Evolutionary conservation across 2,329 filamentous ascomycete species (phyloP).

Genomic region (Trichoderma sp.): DNA sequence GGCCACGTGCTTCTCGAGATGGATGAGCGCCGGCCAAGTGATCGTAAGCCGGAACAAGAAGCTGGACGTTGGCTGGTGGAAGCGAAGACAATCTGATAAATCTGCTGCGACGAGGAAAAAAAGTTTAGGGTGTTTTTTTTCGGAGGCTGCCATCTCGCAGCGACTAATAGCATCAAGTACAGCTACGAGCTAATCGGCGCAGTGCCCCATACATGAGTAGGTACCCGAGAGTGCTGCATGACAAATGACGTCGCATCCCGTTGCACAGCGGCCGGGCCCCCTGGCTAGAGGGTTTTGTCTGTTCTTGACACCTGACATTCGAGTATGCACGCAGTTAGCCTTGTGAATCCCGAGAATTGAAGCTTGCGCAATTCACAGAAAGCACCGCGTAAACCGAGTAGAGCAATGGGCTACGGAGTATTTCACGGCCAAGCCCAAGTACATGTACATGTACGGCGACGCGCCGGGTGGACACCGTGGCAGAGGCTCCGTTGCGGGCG

Average conservation of each 20-base stretch:
- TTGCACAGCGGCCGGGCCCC: slow-evolving; percentile 4
- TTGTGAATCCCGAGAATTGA: not conserved
- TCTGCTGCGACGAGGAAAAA: not conserved
- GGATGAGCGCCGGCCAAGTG: not conserved
- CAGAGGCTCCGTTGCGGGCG: not conserved
- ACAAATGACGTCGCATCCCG: slow-evolving; percentile 20
- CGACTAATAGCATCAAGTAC: not conserved
- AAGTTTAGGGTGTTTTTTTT: slow-evolving; percentile 7
- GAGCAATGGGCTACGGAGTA: not conserved
- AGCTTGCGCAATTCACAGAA: not conserved
- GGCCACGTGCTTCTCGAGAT: slow-evolving; percentile 5
- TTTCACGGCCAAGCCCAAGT: not conserved
- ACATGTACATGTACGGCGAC: not conserved
- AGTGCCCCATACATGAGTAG: not conserved
- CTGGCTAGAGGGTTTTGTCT: slow-evolving; percentile 1
- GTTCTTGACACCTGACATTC: not conserved
- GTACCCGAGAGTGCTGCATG: slow-evolving; percentile 5
- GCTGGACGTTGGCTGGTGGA: not conserved
- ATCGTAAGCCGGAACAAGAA: not conserved
- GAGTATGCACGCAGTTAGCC: too few relatives aligned
- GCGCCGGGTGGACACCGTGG: not conserved
- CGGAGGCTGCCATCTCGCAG: slow-evolving; percentile 1
- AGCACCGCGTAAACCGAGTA: not conserved
- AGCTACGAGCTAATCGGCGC: slow-evolving; percentile 1
- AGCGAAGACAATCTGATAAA: not conserved